Percentiles rank a stretch among this genome's conserved stretches.
phyloP scores from a whole-genome alignment of 257 asterid genomes.

The Solanum piurae region DNA sequence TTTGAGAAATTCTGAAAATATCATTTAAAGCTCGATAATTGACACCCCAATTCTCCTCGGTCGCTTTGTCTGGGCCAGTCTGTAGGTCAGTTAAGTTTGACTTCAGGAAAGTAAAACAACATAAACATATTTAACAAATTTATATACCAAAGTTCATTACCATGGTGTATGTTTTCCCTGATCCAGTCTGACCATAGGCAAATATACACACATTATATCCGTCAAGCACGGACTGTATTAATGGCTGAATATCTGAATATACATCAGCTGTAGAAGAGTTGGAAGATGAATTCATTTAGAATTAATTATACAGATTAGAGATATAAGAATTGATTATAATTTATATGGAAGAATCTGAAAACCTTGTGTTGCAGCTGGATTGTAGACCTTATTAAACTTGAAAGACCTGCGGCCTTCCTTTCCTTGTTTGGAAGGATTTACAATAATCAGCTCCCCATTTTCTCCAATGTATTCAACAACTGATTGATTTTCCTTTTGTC shows the following conservation, averaged over 20 bases:
- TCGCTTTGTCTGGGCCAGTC: conserved; percentile 41
- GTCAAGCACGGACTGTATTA: conserved; percentile 84
- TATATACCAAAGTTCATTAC: conserved; percentile 21
- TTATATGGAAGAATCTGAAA: not conserved
- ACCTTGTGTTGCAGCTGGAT: conserved; percentile 41
- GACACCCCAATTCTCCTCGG: conserved; percentile 37
- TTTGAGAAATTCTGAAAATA: conserved; percentile 34
- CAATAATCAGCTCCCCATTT: conserved; percentile 50
- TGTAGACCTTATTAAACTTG: conserved; percentile 46
- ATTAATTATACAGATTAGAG: not conserved
- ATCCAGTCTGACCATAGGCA: conserved; percentile 98
- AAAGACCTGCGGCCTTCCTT: conserved; percentile 35
- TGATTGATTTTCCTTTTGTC: conserved; percentile 61
- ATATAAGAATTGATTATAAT: not conserved
- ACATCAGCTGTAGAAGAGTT: conserved; percentile 52
- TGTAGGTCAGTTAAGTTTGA: conserved; percentile 3
- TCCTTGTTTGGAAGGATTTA: conserved; percentile 47
- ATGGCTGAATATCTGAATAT: conserved; percentile 61
- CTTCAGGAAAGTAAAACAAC: not conserved
- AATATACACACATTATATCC: conserved; percentile 89
- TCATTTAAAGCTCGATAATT: conserved; percentile 52
- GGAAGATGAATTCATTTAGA: not conserved
- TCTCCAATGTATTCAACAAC: conserved; percentile 66
- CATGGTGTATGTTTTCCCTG: conserved; percentile 94
- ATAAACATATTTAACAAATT: not conserved